Base-by-base conservation (phyloP, 805 yeast genomes). In the Zygosaccharomyces gambellarensis region DNA sequence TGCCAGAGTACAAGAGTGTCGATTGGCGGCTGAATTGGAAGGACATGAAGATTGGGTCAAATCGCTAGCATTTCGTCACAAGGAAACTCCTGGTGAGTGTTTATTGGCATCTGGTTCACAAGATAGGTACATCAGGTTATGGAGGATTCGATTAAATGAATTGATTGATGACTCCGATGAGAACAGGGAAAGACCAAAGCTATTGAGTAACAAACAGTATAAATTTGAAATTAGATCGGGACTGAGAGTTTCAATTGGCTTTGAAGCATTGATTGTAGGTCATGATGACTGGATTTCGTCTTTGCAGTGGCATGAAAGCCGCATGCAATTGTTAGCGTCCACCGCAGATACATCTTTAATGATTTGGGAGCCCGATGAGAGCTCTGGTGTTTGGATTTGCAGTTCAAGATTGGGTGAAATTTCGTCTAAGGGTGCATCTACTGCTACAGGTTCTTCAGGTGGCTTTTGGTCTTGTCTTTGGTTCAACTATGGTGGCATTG, bases 31-130 rank as follows among this genome's bases (percentile, higher is more conserved):
- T 0, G 70, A 70, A 7, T 68, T 94, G 30, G 76, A 82, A 25
- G 99, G 99, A 4, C 99, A 94, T 65, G 99, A 94, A 68, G 97
- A 90, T 67, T 94, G 99, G 99, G 79, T 94, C 45, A 85, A 86
- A 62, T 76, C 88, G 11, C 68, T 94, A 28, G 76, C 82, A 1
- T 80, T 88, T 61, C 80, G 77, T 32, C 67, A 75, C 49, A 59
- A 57, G 43, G 74, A 71, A 17, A 65, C 68, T 0, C 73, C 72
- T 5, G 79, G 76, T 21, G 82, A 80, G 51, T 80, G 76, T 57
- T 63, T 87, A 2, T 71, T 94, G 25, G 98, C 98, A 4, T 80
- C 87, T 48, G 98, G 96, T 0, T 85, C 96, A 1, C 96, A 94
- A 63, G 99, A 94, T 66, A 74, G 95, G 58, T 90, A 89, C 63